A percentile compares a stretch with the other conserved stretches of the same genome.
Evolutionary conservation across 2,329 filamentous ascomycete genomes (phyloP).

Genomic region (Aspergillus sp.): DNA sequence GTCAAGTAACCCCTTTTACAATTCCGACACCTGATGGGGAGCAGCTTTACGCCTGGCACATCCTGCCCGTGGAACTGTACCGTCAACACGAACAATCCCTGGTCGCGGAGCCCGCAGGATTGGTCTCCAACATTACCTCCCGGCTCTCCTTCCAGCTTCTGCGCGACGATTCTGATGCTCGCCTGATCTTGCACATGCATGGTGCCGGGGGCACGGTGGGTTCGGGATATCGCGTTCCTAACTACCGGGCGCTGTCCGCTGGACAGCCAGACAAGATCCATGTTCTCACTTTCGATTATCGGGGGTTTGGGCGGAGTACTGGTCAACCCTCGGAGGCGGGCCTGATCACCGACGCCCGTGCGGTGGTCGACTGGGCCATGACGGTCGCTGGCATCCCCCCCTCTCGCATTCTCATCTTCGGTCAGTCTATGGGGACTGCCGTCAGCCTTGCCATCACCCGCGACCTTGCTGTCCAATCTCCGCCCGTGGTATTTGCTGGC

Average conservation of each 20-base stretch:
- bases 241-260: constrained; percentile 51
- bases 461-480: constrained; percentile 44
- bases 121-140: constrained; percentile 37
- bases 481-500: constrained; percentile 55
- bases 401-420: constrained; percentile 59
- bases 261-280: constrained; percentile 56
- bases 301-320: constrained; percentile 55
- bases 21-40: constrained; percentile 46
- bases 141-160: constrained; percentile 48
- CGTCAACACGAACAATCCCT: constrained; percentile 46
- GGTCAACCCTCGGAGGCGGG: constrained; percentile 59
- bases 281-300: constrained; percentile 56
- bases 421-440: constrained; percentile 61
- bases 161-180: constrained; percentile 48
- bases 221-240: constrained; percentile 56
- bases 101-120: constrained; percentile 39
- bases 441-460: constrained; percentile 50
- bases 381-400: constrained; percentile 55
- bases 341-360: constrained; percentile 55
- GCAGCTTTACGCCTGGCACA: constrained; percentile 52
- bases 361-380: constrained; percentile 57
- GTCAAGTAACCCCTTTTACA: constrained; percentile 53
- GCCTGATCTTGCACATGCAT: constrained; percentile 55
- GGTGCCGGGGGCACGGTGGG: constrained; percentile 59
- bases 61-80: constrained; percentile 52